Base-by-base conservation (phyloP, 106 monocot species). In the Dendrobium catenatum region DNA sequence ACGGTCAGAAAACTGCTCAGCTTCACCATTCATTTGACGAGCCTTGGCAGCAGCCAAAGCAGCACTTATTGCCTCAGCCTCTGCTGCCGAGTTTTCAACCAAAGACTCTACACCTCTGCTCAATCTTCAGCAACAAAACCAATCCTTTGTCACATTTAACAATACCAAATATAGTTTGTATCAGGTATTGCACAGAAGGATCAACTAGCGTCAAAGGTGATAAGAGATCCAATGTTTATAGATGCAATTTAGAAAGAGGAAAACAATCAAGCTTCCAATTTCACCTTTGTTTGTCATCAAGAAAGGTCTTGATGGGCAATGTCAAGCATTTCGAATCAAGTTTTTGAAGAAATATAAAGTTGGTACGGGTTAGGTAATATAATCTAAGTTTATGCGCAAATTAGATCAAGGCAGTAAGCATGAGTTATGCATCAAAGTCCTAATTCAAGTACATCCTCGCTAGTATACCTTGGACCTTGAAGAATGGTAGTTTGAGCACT, bases 41-140 rank as follows among this genome's bases (percentile, higher is more conserved):
- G 98, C 98, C 86, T 95, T 99, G 29, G 91, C 98, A 83, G 98
- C 98, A 82, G 98, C 98, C 80, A 99, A 82, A 70, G 98, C 84
- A 54, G 98, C 98, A 86, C 90, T 95, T 80, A 99, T 99, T 86
- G 98, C 98, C 77, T 99, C 98, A 72, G 98, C 98, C 75, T 99
- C 98, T 42, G 98, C 98, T 68, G 98, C 93, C 27, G 98, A 95
- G 73, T 95, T 95, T 88, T 99, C 92, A 81, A 99, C 94, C 78
- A 99, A 80, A 81, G 91, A 92, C 43, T 99, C 98, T 33, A 95
- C 88, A 79, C 94, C 98, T 89, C 93, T 99, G 81, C 77, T 93
- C 75, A 93, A 76, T 88, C 89, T 94, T 84, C 97, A 93, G 79
- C 31, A 81, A 89, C 76, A 82, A 88, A 78, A 80, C 42, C 29